These are phyloP conservation scores for Paracoccidioides lutzii DNA, from an alignment of 2,329 filamentous ascomycete genomes.

Conservation along the genomic window DNA sequence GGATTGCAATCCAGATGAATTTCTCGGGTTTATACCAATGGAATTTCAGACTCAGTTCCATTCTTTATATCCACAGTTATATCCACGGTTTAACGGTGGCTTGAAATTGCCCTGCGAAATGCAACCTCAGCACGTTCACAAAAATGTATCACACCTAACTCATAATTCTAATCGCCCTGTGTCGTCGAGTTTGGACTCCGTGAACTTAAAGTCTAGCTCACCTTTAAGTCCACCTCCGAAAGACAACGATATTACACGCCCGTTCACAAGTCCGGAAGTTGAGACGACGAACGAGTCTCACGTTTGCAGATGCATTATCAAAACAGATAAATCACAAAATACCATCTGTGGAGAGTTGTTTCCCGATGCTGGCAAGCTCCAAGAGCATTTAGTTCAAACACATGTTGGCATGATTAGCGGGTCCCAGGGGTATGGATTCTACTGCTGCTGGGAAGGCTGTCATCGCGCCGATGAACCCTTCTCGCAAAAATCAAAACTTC, in stretches of 20 bases:
- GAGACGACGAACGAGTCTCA: conserved; percentile 23
- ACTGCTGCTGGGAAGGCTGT: conserved; percentile 33
- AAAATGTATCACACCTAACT: background rate
- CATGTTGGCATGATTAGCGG: conserved; percentile 29
- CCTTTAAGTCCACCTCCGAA: conserved; percentile 26
- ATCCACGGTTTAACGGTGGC: conserved; percentile 18
- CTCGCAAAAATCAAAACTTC: conserved; percentile 34
- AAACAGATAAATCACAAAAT: conserved; percentile 6
- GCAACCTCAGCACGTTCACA: conserved; percentile 14
- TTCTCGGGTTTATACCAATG: conserved; percentile 13
- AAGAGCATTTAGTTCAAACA: conserved; percentile 26
- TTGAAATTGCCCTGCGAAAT: conserved; percentile 17
- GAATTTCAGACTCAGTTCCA: conserved; percentile 21
- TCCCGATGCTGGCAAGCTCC: conserved; percentile 23
- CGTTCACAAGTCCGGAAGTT: conserved; percentile 26
- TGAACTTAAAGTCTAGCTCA: conserved; percentile 13
- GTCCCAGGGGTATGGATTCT: conserved; percentile 30
- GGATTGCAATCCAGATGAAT: conserved; percentile 11
- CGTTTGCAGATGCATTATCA: conserved; percentile 27
- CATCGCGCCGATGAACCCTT: conserved; percentile 32
- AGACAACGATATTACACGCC: conserved; percentile 23
- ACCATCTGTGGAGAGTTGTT: conserved; percentile 26
- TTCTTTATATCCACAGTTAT: conserved; percentile 20
- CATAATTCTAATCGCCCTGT: background rate
- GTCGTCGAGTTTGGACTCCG: background rate